phyloP scores from a whole-genome alignment of 768 basidiomycete species.

The Xanthoconium purpureum region DNA sequence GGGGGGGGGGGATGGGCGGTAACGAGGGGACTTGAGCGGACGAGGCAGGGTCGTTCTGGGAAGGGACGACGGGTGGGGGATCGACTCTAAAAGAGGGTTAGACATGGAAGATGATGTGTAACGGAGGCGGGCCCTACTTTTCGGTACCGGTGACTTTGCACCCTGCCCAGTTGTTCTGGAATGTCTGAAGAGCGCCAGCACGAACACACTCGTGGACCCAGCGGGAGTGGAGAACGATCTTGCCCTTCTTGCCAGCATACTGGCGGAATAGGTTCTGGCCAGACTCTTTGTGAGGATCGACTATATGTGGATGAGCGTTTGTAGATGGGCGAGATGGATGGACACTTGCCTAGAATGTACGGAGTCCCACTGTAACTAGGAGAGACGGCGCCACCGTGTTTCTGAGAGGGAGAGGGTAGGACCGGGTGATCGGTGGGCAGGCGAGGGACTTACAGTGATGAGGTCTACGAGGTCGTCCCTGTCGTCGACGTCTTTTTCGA shows the following conservation, averaged over 20 bases:
- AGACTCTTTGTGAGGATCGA: constrained; percentile 73
- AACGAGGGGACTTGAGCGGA: constrained; percentile 26
- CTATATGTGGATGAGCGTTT: constrained; percentile 36
- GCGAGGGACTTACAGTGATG: constrained; percentile 53
- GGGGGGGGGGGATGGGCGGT: constrained; percentile 27
- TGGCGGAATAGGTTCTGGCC: constrained; percentile 81
- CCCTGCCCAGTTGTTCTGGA: constrained; percentile 72
- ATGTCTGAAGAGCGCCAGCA: constrained; percentile 66
- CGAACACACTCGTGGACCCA: constrained; percentile 82
- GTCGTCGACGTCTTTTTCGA: constrained; percentile 79
- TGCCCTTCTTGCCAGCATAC: constrained; percentile 75
- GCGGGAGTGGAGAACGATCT: constrained; percentile 66
- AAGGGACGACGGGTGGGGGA: constrained; percentile 14
- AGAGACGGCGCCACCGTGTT: constrained; percentile 71
- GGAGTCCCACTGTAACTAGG: constrained; percentile 75
- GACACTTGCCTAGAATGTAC: constrained; percentile 70
- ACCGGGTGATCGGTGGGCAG: background rate
- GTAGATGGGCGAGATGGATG: background rate
- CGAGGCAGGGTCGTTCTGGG: constrained; percentile 24
- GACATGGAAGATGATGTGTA: background rate
- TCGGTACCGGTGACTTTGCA: constrained; percentile 79
- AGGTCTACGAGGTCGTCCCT: constrained; percentile 60
- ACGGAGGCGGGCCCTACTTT: constrained; percentile 40
- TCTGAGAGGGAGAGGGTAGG: constrained; percentile 40
- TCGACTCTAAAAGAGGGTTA: constrained; percentile 22